A percentile compares a stretch with the other conserved stretches of the same genome.
Conservation (phyloP, 441 rosid genomes). For the Breynia disticha region DNA sequence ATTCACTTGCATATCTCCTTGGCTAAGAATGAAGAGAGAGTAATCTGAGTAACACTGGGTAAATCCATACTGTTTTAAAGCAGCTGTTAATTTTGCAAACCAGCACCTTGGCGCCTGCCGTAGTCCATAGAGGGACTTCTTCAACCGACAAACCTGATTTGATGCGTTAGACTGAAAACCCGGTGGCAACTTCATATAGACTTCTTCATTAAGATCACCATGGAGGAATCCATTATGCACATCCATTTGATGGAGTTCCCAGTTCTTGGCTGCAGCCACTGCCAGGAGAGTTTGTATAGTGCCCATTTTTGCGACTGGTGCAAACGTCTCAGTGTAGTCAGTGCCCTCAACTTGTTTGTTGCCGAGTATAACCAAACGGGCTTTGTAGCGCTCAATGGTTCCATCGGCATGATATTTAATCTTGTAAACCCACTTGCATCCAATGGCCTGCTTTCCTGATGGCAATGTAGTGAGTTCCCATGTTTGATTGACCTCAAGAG, state of each 20-base stretch:
- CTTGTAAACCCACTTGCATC: background rate
- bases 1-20: no score
- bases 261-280: no score
- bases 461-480: background rate
- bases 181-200: background rate
- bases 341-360: background rate
- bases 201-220: no score
- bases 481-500: slow-evolving; percentile 2
- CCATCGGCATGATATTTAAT: slow-evolving; percentile 1
- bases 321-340: background rate
- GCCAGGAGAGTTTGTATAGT: background rate
- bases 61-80: background rate
- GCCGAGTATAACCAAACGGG: background rate
- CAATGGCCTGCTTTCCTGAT: background rate
- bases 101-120: background rate
- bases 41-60: no score
- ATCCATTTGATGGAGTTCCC: slow-evolving; percentile 1
- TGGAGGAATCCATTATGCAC: background rate
- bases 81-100: slow-evolving; percentile 1
- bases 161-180: background rate
- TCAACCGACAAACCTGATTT: background rate
- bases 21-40: background rate
- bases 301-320: background rate
- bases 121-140: slow-evolving; percentile 8
- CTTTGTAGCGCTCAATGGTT: background rate